Percentiles rank a stretch among this genome's conserved stretches.
Conservation (phyloP, 352 stramenopile species). For the Globisporangium abappressorium region DNA sequence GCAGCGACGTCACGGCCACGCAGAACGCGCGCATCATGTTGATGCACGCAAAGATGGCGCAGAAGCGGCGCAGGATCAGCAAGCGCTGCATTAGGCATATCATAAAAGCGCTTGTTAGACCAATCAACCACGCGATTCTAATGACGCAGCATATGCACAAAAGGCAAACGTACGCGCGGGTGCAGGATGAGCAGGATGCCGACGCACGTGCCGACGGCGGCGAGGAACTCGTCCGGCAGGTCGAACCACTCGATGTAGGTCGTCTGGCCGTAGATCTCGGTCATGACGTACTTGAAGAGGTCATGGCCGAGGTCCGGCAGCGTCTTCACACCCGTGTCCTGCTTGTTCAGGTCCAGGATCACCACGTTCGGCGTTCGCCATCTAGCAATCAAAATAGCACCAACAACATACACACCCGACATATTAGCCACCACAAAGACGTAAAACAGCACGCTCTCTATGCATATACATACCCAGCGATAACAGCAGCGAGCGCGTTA, state of each 20-base stretch:
- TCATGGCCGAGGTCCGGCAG: slow-evolving; percentile 86
- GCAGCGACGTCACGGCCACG: slow-evolving; percentile 81
- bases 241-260: slow-evolving; percentile 87
- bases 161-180: slow-evolving; percentile 52
- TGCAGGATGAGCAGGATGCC: slow-evolving; percentile 72
- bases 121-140: not conserved
- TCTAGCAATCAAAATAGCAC: not conserved
- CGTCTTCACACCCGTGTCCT: slow-evolving; percentile 67
- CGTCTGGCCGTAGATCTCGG: slow-evolving; percentile 74
- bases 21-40: slow-evolving; percentile 85
- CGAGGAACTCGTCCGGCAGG: slow-evolving; percentile 83
- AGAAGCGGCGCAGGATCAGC: slow-evolving; percentile 82
- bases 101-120: not conserved
- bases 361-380: slow-evolving; percentile 85
- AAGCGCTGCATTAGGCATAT: slow-evolving; percentile 50
- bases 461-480: slow-evolving; percentile 36
- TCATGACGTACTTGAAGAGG: slow-evolving; percentile 86
- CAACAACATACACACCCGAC: not conserved
- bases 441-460: not conserved
- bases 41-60: slow-evolving; percentile 84
- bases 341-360: slow-evolving; percentile 62
- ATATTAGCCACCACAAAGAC: not conserved
- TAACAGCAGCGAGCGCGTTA: slow-evolving; percentile 77
- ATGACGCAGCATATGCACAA: not conserved
- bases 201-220: slow-evolving; percentile 60